Conservation (phyloP, 2,329 filamentous ascomycete species). For the Alternaria consortialis region DNA sequence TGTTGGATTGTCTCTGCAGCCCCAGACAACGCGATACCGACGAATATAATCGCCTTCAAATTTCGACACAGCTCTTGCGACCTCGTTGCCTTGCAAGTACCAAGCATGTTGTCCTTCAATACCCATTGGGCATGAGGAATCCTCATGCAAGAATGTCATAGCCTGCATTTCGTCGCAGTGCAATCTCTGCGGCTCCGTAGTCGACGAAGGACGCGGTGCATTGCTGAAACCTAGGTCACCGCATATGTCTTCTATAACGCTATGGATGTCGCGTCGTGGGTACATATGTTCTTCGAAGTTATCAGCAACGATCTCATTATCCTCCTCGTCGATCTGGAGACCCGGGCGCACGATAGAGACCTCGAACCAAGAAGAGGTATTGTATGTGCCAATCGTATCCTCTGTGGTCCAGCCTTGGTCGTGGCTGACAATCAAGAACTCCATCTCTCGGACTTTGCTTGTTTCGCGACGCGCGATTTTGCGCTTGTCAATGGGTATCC, state of each 20-base stretch:
- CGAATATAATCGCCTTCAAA: constrained; percentile 25
- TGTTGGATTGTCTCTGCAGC: constrained; percentile 12
- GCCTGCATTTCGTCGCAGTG: constrained; percentile 24
- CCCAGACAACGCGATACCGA: constrained; percentile 25
- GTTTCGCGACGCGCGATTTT: neutral
- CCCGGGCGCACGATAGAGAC: constrained; percentile 18
- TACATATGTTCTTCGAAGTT: neutral
- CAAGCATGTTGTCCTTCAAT: constrained; percentile 26
- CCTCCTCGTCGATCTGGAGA: no score
- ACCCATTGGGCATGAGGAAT: neutral
- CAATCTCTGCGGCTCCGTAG: constrained; percentile 18
- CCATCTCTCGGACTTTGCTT: constrained; percentile 24
- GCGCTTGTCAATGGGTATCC: neutral
- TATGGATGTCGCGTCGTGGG: constrained; percentile 1
- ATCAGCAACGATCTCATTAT: neutral
- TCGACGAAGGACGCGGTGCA: constrained; percentile 12
- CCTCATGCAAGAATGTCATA: neutral
- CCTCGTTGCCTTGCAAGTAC: constrained; percentile 33
- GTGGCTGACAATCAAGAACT: constrained; percentile 30
- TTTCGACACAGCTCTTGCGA: constrained; percentile 20
- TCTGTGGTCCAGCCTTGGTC: constrained; percentile 35
- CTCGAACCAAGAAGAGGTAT: constrained; percentile 35
- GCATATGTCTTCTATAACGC: neutral
- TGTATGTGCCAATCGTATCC: constrained; percentile 17
- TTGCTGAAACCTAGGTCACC: constrained; percentile 1